Evolutionary conservation across 1,284 basidiomycete genomes (phyloP).

Genomic region (Ganoderma leucocontextum): DNA sequence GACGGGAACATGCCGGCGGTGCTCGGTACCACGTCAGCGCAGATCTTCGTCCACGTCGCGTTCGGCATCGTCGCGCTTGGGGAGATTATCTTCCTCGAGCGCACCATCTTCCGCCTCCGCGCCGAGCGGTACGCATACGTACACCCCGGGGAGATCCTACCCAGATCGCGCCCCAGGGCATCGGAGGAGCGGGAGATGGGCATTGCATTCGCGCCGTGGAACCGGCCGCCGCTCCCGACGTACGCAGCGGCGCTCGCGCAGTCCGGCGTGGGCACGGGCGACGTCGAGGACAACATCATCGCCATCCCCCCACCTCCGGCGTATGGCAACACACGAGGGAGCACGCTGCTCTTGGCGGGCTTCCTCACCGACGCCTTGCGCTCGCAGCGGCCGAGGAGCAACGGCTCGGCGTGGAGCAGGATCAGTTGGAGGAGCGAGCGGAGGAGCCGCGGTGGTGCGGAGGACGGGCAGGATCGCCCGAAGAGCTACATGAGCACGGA

Average conservation of each 20-base stretch:
- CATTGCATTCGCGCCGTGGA: conserved; percentile 72
- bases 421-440: conserved; percentile 40
- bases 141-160: conserved; percentile 66
- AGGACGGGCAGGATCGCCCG: conserved; percentile 43
- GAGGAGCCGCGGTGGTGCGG: conserved; percentile 31
- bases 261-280: conserved; percentile 74
- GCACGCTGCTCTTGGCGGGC: conserved; percentile 66
- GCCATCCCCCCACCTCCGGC: conserved; percentile 74
- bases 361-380: conserved; percentile 58
- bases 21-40: conserved; percentile 39
- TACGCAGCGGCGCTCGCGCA: conserved; percentile 75
- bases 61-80: conserved; percentile 58
- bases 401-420: conserved; percentile 24
- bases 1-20: conserved; percentile 16
- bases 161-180: conserved; percentile 42
- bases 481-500: conserved; percentile 63
- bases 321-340: conserved; percentile 76
- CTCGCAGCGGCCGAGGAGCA: conserved; percentile 44
- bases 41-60: conserved; percentile 66
- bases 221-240: conserved; percentile 71
- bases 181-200: conserved; percentile 27
- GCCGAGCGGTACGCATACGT: conserved; percentile 67
- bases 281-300: conserved; percentile 74
- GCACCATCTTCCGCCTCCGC: conserved; percentile 65
- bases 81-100: conserved; percentile 70